Evolutionary conservation across 2,329 filamentous ascomycete species (phyloP), one percentile per base, ranked within the genome.

Genomic region (Aspergillus japonicus): DNA sequence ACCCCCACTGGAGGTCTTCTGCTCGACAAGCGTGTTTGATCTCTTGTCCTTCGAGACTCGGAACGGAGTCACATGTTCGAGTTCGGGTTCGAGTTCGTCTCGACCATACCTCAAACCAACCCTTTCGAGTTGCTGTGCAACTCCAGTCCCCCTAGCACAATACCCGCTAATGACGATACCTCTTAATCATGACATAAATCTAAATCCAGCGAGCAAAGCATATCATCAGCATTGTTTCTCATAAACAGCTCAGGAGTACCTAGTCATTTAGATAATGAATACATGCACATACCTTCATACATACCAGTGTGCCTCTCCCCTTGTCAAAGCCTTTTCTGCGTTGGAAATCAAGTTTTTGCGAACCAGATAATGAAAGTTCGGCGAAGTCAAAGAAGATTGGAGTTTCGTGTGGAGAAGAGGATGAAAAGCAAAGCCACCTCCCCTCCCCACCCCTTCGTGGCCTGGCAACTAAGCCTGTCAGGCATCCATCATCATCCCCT

Each of bases 21-120:
- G 29, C 69, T 80, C 42, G 76, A 78, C 68, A 74, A 71, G 62
- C 69, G 72, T 62, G 68, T 67, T 68, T 75, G 65, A 74, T 49
- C 54, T 56, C 59, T n/a, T 47, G 14, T 54, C 39, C 39, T 29
- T 29, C 7, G 26, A 29, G 8, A 29, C 26, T 29, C 10, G 26
- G 8, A 29, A 29, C 24, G 8, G 7, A 24, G 51, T 44, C 51
- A 26, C 35, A 29, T 54, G 52, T 23, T 39, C 51, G 33, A 54
- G 12, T n/a, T 26, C 1, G 16, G 47, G 52, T 23, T 39, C 51
- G 33, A 54, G 12, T n/a, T 26, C 1, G 16, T 29, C 26, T 39
- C 10, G 52, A 54, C 21, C 14, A 31, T 14, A 35, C n/a, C 26
- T 29, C 26, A 29, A 8, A 35, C 33, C 50, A n/a, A 11, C 8